Conservation (phyloP, 371 early-diverging fungal genomes). For the Homolaphlyctis polyrhiza region DNA sequence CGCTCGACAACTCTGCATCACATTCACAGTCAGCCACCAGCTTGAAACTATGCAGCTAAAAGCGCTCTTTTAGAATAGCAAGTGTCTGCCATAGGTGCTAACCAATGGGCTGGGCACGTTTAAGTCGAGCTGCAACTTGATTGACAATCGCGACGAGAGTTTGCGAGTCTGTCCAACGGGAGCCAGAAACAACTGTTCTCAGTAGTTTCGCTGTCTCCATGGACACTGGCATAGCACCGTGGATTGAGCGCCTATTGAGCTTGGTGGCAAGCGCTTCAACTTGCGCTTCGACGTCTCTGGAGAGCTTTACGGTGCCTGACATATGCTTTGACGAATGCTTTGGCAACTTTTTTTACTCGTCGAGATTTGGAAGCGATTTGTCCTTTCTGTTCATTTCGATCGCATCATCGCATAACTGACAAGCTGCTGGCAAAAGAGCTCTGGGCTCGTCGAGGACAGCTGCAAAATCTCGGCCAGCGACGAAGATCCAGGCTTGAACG, state of each 20-base stretch:
- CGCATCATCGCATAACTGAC: slow-evolving; percentile 30
- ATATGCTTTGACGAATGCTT: no score
- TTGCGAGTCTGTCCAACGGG: slow-evolving; percentile 64
- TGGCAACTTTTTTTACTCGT: no score
- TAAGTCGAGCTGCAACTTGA: slow-evolving; percentile 61
- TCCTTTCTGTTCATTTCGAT: no score
- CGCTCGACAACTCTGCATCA: slow-evolving; percentile 70
- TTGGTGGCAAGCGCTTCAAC: slow-evolving; percentile 1
- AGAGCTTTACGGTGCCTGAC: background rate
- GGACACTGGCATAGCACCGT: slow-evolving; percentile 70
- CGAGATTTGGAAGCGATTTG: background rate
- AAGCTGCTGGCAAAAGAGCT: slow-evolving; percentile 28
- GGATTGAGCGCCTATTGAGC: slow-evolving; percentile 22
- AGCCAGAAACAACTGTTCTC: slow-evolving; percentile 66
- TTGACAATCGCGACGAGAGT: slow-evolving; percentile 58
- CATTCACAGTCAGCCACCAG: background rate
- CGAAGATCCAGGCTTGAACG: slow-evolving; percentile 28
- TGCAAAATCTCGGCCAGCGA: slow-evolving; percentile 39
- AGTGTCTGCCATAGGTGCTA: background rate
- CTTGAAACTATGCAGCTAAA: background rate
- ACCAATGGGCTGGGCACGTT: slow-evolving; percentile 82
- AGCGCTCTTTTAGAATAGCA: no score
- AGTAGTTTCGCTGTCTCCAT: slow-evolving; percentile 76
- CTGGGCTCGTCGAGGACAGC: slow-evolving; percentile 19
- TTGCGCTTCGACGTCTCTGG: background rate